phyloP scores from a whole-genome alignment of 768 basidiomycete genomes.

The Phylloporus sp. region DNA sequence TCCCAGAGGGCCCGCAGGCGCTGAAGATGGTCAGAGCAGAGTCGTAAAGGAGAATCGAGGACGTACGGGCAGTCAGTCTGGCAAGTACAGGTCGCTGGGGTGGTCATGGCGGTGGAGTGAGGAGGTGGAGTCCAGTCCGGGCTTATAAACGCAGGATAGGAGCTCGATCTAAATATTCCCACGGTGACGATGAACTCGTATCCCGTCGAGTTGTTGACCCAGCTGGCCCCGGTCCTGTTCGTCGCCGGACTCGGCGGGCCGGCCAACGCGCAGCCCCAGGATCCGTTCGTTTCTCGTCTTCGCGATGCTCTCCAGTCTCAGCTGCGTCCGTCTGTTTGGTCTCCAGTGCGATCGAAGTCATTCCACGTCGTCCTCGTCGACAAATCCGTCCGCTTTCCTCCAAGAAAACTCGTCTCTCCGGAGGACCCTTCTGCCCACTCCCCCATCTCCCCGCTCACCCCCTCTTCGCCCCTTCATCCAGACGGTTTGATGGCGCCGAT shows the following conservation, averaged over 20 bases:
- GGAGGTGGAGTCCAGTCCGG: too few species aligned
- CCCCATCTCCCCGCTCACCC: conserved; percentile 88
- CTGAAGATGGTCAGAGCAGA: conserved; percentile 11
- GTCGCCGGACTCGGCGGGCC: conserved; percentile 84
- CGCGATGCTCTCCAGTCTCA: conserved; percentile 65
- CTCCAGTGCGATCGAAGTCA: conserved; percentile 61
- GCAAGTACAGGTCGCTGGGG: conserved; percentile 23
- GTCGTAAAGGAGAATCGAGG: too few species aligned
- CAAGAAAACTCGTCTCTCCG: conserved; percentile 64
- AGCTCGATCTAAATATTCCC: neutral
- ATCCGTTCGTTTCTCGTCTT: conserved; percentile 60
- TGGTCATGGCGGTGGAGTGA: conserved; percentile 16
- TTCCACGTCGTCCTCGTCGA: conserved; percentile 87
- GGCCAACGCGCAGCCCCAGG: conserved; percentile 33
- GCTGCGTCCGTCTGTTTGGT: conserved; percentile 63
- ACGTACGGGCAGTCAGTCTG: conserved; percentile 27
- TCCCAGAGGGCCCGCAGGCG: conserved; percentile 28
- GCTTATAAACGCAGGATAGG: neutral
- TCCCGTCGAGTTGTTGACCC: conserved; percentile 82
- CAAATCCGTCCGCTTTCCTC: conserved; percentile 79
- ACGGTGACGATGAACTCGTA: conserved; percentile 78
- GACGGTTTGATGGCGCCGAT: conserved; percentile 97
- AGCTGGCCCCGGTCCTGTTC: conserved; percentile 91
- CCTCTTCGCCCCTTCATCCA: conserved; percentile 84
- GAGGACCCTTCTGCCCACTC: conserved; percentile 72